These are phyloP conservation scores for Phialophora macrospora DNA, from an alignment of 2,329 filamentous ascomycete species.

Conservation along the genomic window DNA sequence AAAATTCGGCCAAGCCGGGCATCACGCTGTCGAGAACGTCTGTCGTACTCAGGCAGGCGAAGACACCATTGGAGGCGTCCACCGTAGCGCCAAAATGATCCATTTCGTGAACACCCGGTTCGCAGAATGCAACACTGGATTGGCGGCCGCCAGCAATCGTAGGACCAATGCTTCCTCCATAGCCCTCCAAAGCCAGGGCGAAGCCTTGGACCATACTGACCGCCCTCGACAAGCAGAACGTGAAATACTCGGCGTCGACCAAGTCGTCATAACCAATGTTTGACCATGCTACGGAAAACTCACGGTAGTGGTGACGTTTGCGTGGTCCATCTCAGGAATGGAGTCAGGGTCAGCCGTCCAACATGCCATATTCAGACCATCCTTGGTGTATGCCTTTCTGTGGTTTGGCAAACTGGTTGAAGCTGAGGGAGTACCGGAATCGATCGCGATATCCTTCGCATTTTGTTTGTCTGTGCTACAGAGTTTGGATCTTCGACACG, in stretches of 20 bases:
- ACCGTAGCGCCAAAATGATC: background rate
- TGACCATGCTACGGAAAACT: background rate
- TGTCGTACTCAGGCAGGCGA: background rate
- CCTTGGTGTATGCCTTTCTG: background rate
- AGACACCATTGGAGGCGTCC: background rate
- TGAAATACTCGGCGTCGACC: background rate
- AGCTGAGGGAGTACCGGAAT: background rate
- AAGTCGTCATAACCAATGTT: background rate
- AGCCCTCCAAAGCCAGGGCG: background rate
- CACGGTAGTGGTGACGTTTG: background rate
- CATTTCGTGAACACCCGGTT: background rate
- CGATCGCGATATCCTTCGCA: background rate
- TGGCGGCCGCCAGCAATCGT: background rate
- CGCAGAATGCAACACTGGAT: background rate
- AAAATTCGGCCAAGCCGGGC: conserved; percentile 1
- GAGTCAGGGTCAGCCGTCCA: background rate
- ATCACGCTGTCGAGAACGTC: background rate
- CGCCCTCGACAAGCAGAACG: background rate
- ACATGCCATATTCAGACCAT: background rate
- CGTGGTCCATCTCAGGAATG: background rate
- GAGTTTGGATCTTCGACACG: background rate
- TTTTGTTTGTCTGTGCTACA: background rate
- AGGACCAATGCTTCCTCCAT: background rate
- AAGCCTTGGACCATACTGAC: background rate
- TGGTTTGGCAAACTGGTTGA: background rate